These are phyloP conservation scores for Anastatica hierochuntica DNA, from an alignment of 345 rosid genomes.

Conservation along the genomic window DNA sequence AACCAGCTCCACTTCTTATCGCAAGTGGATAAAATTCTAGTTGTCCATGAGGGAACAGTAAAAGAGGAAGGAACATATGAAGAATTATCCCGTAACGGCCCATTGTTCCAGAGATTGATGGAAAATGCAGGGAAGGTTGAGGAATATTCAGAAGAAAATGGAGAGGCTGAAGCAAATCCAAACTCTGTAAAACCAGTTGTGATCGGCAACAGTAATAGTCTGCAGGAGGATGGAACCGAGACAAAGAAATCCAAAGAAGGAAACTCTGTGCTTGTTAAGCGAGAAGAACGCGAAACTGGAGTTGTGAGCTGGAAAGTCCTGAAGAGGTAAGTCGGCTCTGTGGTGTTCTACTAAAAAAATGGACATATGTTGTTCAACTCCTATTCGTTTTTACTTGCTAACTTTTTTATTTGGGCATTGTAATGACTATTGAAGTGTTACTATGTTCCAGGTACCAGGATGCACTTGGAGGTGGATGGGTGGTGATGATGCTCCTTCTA, in stretches of 20 bases:
- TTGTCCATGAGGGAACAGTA: constrained; percentile 84
- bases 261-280: constrained; percentile 87
- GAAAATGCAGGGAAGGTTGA: constrained; percentile 99
- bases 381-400: not conserved
- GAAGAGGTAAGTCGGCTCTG: constrained; percentile 40
- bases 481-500: constrained; percentile 57
- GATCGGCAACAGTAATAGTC: constrained; percentile 44
- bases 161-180: constrained; percentile 40
- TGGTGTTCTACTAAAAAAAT: not conserved
- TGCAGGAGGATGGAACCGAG: constrained; percentile 31
- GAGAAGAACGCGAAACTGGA: constrained; percentile 96
- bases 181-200: constrained; percentile 34
- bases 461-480: constrained; percentile 97
- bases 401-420: not conserved
- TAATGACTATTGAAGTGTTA: constrained; percentile 1
- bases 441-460: constrained; percentile 65
- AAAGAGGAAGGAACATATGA: constrained; percentile 98
- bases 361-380: not conserved
- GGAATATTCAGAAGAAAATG: constrained; percentile 73
- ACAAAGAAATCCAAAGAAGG: constrained; percentile 46
- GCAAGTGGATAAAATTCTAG: constrained; percentile 82
- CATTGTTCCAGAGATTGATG: constrained; percentile 77
- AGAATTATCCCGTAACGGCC: constrained; percentile 60
- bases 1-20: constrained; percentile 98
- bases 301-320: constrained; percentile 76